phyloP scores from a whole-genome alignment of 805 yeast genomes.

The Candida loeiensis region DNA sequence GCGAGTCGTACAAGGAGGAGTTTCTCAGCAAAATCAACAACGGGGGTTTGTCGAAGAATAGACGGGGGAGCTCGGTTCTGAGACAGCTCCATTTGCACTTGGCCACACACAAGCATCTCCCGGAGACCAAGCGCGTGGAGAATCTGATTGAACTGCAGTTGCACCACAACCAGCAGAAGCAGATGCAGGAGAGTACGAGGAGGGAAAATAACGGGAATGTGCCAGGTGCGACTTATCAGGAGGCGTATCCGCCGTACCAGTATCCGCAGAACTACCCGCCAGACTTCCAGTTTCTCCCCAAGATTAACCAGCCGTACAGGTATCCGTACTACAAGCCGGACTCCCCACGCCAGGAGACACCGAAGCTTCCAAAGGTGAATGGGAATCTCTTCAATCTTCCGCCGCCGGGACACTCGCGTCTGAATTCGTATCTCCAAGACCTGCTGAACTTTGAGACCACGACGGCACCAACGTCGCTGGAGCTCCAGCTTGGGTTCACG shows the following conservation, averaged over 20 bases:
- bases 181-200: conserved; percentile 12
- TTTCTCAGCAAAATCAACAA: conserved; percentile 74
- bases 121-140: conserved; percentile 34
- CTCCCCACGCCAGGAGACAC: conserved; percentile 21
- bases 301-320: conserved; percentile 7
- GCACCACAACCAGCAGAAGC: conserved; percentile 16
- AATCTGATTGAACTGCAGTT: conserved; percentile 16
- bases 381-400: conserved; percentile 30
- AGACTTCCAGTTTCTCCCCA: conserved; percentile 9
- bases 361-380: conserved; percentile 31
- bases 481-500: conserved; percentile 36
- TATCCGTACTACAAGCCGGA: conserved; percentile 14
- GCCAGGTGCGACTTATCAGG: no score
- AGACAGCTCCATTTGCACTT: conserved; percentile 76
- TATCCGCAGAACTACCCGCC: conserved; percentile 12
- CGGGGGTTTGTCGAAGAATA: conserved; percentile 69
- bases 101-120: conserved; percentile 52
- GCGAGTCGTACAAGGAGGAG: conserved; percentile 78
- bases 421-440: conserved; percentile 20
- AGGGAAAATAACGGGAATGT: no score
- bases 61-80: conserved; percentile 78
- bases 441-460: conserved; percentile 4
- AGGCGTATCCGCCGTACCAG: conserved; percentile 13
- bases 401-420: conserved; percentile 33
- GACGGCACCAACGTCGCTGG: conserved; percentile 27